Evolutionary conservation across 768 basidiomycete species (phyloP), one percentile per base, ranked within the genome.

Genomic region (Mycena chlorophos): DNA sequence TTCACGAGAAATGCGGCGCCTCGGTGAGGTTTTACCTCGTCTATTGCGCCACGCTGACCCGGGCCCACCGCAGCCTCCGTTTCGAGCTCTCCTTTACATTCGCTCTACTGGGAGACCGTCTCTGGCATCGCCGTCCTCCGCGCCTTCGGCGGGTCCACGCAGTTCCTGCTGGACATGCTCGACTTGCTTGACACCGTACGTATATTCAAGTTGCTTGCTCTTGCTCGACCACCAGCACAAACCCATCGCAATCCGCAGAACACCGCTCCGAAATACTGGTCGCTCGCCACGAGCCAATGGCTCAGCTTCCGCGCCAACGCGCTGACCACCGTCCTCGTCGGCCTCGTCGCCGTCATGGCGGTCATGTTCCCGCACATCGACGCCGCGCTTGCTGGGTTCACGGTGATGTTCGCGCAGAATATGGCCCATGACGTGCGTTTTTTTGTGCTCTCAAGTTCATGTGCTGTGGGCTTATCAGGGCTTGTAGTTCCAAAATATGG

Each of bases 1-100:
- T 1, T 89, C 90, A 17, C 78, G 94, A 55, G 89, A 91, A 67
- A 85, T 91, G 87, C 81, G 89, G 56, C 78, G 89, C 53, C 25
- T 51, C 49, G 12, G n/a, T 29, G 40, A 45, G n/a, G 6, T 27
- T 20, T 56, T 5, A 25, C 45, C 12, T 25, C 6, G 12, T 25
- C 40, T 23, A n/a, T 19, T 10, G 20, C 34, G 20, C 16, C 12
- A 43, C 12, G 28, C 37, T 51, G 19, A 25, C 19, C 38, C 13
- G 52, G 22, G 29, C 54, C 14, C 40, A 10, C 12, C 4, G 23
- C 20, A 78, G 77, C 76, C 43, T 78, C 78, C 20, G 76, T 77
- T 28, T 75, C 77, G 14, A 73, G 75, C 23, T 79, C 78, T 4
- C 76, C 75, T 12, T 60, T 77, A 42, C 78, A 77, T 54, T 76